Evolutionary conservation across 306 rosid species (phyloP), one percentile per base, ranked within the genome.

Genomic region (Pterocarpus santalinus): DNA sequence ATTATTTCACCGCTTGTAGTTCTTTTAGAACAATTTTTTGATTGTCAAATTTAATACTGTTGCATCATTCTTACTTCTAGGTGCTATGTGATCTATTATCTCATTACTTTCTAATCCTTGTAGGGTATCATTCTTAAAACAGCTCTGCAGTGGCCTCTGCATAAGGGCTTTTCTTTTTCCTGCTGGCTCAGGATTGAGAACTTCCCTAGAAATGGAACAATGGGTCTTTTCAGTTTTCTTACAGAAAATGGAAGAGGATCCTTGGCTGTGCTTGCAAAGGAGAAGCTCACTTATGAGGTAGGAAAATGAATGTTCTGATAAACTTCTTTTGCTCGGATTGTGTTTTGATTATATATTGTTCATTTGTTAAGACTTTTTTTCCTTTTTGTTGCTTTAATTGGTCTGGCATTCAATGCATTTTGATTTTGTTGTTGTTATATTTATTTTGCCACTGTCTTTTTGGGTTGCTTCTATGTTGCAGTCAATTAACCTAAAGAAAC

Each of bases 121-220:
- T 75, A 95, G 99, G 99, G 98, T 77, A 95, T 95, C 76, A 41
- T 82, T 73, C 86, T 95, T 77, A 88, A 87, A 81, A 95, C 97
- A 1, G 98, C 99, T 75, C 79, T 93, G 80, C 99, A 93, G 87
- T 95, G 94, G 98, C 99, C 98, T 77, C 89, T 91, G 84, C 82
- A 82, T 65, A 95, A 91, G 88, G 99, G 99, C 0, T 95, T 90
- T 88, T 89, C 99, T 33, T 93, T 93, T 91, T 89, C 98, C 81
- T 93, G 98, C 68, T 95, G 99, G 99, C 94, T 95, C 62, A 89
- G 99, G 81, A 85, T 95, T 81, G 99, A 95, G 86, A 91, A 90
- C 87, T 95, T 95, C 77, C 99, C 98, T 82, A 82, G 87, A 67
- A 85, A 80, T 88, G 99, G 95, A 81, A 82, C 88, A 72, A 90